Percentiles rank a stretch among this genome's conserved stretches.
These are phyloP conservation scores for Paraphoma sp. DNA, from an alignment of 2,329 filamentous ascomycete species.

Conservation along the genomic window DNA sequence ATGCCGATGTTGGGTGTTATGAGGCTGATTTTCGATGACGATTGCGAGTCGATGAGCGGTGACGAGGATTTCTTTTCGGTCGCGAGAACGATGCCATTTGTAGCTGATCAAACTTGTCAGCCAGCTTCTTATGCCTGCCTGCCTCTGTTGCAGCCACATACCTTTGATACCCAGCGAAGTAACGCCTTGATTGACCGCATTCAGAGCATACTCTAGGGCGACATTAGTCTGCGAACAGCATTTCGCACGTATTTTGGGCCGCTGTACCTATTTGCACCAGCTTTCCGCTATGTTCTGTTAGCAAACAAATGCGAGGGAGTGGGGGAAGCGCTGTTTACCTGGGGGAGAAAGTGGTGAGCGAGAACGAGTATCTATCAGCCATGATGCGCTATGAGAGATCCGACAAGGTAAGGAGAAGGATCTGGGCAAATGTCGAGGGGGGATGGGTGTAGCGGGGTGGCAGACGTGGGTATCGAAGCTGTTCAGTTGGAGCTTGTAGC, in stretches of 20 bases:
- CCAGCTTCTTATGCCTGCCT: not conserved
- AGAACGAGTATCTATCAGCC: conserved; percentile 99
- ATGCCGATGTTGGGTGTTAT: conserved; percentile 99
- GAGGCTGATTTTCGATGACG: conserved; percentile 94
- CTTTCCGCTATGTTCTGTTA: conserved; percentile 78
- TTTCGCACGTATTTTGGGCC: not conserved
- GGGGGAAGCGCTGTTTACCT: conserved; percentile 68
- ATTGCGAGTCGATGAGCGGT: conserved; percentile 92
- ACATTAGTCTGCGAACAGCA: conserved; percentile 18
- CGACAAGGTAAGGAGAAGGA: conserved; percentile 1
- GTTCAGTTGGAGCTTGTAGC: conserved; percentile 36
- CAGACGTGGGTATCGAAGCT: conserved; percentile 23
- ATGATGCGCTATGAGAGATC: conserved; percentile 58
- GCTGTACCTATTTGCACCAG: conserved; percentile 92
- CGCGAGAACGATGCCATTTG: conserved; percentile 97
- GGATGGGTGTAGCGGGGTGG: conserved; percentile 16
- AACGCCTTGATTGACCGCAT: conserved; percentile 98
- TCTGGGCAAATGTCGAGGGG: conserved; percentile 4
- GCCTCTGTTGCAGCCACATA: conserved; percentile 47
- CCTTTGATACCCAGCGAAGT: conserved; percentile 99
- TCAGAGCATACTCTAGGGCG: conserved; percentile 90
- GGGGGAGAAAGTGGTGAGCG: conserved; percentile 98
- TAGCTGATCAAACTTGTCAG: conserved; percentile 65
- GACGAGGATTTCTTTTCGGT: conserved; percentile 99
- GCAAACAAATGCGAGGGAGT: conserved; percentile 43